Evolutionary conservation across 106 monocot genomes (phyloP), one percentile per base, ranked within the genome.

Genomic region (Acorus gramineus): DNA sequence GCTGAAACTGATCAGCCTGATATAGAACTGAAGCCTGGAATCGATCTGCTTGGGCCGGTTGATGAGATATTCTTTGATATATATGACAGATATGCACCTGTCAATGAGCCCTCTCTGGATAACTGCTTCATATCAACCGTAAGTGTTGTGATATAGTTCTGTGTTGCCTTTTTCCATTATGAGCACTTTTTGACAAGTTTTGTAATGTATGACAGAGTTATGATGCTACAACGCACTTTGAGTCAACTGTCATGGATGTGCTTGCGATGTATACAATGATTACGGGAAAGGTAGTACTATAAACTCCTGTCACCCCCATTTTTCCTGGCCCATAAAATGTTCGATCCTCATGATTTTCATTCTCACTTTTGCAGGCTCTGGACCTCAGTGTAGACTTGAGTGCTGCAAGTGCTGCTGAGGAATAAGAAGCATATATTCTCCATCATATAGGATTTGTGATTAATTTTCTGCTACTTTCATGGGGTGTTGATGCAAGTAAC

Each of bases 191-290:
- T 66, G 6, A 66, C 53, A 56, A 47, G 9, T 47, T 6, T 3
- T 58, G 56, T 8, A 58, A 28, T 11, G 4, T 49, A 13, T 63
- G 83, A 71, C 80, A 98, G 96, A 98, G 96, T 76, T 91, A 98
- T 69, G 96, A 98, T 81, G 80, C 87, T 47, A 98, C 96, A 48
- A 87, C 96, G 55, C 96, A 98, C 69, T 98, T 98, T 14, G 96
- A 98, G 67, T 83, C 91, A 42, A 98, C 91, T 57, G 88, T 91
- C n/a, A 68, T 57, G 73, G 96, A 98, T 79, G 96, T 98, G 45
- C 87, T 98, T 48, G 56, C 77, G 47, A 82, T 91, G 79, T 98
- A 98, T 66, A 87, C 74, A 14, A 78, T 66, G 77, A 98, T 98
- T 49, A 98, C 96, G 44, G 96, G 91, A 74, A 98, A 98, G 91